These are phyloP conservation scores for Parafenestella ontariensis DNA, from an alignment of 2,329 filamentous ascomycete species.

Conservation along the genomic window DNA sequence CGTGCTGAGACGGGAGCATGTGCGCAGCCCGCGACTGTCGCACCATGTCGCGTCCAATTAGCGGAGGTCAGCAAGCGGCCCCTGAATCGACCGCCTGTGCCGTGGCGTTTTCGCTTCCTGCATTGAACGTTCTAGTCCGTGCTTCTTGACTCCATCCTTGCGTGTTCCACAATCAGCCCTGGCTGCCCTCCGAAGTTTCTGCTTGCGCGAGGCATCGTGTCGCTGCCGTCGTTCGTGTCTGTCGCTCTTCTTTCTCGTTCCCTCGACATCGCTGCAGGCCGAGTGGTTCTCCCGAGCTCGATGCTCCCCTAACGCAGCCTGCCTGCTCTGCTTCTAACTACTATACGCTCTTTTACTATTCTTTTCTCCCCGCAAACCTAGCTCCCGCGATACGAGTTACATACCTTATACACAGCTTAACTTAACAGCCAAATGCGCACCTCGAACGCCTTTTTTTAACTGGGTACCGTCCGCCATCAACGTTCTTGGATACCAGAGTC, in stretches of 20 bases:
- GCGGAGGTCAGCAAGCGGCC: constrained; percentile 16
- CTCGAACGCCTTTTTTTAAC: not conserved
- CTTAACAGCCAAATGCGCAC: constrained; percentile 15
- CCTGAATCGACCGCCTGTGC: constrained; percentile 29
- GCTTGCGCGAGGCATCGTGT: constrained; percentile 30
- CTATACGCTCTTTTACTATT: constrained; percentile 26
- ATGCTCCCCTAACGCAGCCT: constrained; percentile 32
- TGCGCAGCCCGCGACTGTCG: constrained; percentile 39
- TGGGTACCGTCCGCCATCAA: constrained; percentile 1
- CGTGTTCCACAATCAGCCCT: constrained; percentile 34
- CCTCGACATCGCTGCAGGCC: constrained; percentile 17
- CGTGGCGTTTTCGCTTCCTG: constrained; percentile 35
- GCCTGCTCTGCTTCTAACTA: constrained; percentile 15
- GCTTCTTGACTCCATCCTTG: constrained; percentile 28
- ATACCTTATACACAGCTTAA: constrained; percentile 18
- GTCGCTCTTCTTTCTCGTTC: constrained; percentile 22
- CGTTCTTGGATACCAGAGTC: constrained; percentile 1
- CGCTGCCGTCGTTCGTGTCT: constrained; percentile 23
- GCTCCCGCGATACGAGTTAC: constrained; percentile 16
- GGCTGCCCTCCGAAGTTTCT: constrained; percentile 31
- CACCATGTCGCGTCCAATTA: constrained; percentile 37
- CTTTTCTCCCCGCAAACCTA: constrained; percentile 19
- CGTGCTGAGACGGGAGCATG: constrained; percentile 37
- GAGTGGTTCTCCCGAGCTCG: constrained; percentile 31
- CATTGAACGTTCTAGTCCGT: constrained; percentile 28